These are phyloP conservation scores for Penicillium capsulatum DNA, from an alignment of 2,329 filamentous ascomycete genomes.

Conservation along the genomic window DNA sequence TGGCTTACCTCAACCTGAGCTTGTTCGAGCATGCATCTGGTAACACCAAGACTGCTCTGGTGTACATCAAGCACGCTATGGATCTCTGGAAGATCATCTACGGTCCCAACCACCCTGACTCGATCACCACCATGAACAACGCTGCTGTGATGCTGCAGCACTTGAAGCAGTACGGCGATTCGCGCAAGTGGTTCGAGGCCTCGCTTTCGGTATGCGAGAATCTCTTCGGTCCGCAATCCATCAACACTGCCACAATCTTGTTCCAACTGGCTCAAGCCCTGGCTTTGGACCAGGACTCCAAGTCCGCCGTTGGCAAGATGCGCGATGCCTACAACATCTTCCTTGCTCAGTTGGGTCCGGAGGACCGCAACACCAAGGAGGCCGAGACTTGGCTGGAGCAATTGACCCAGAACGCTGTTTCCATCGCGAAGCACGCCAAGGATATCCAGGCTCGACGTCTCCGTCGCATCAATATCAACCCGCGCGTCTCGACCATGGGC, in stretches of 20 bases:
- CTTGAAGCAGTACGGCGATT: slow-evolving; percentile 90
- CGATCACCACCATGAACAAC: slow-evolving; percentile 98
- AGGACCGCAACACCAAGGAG: slow-evolving; percentile 97
- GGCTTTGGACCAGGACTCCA: slow-evolving; percentile 91
- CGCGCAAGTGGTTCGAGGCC: slow-evolving; percentile 92
- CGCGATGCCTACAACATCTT: slow-evolving; percentile 96
- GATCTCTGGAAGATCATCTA: slow-evolving; percentile 97
- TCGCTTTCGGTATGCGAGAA: slow-evolving; percentile 84
- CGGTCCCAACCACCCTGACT: slow-evolving; percentile 87
- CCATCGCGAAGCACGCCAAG: slow-evolving; percentile 89
- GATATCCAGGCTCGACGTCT: slow-evolving; percentile 72
- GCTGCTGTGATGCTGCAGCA: slow-evolving; percentile 97
- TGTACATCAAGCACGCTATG: slow-evolving; percentile 86
- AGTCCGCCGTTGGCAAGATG: slow-evolving; percentile 88
- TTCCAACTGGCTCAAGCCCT: slow-evolving; percentile 97
- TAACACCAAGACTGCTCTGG: slow-evolving; percentile 81
- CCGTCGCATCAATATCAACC: slow-evolving; percentile 65
- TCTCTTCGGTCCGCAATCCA: slow-evolving; percentile 80
- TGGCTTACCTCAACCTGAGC: slow-evolving; percentile 93
- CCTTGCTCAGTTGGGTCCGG: slow-evolving; percentile 74
- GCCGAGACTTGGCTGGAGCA: slow-evolving; percentile 95
- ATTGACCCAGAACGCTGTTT: slow-evolving; percentile 90
- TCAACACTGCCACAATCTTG: slow-evolving; percentile 89
- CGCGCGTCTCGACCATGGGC: slow-evolving; percentile 52
- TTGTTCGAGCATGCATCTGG: slow-evolving; percentile 89